A percentile compares a stretch with the other conserved stretches of the same genome.
These are phyloP conservation scores for Herpetomonas samuelpessoai DNA, from an alignment of 208 protist genomes.

Conservation along the genomic window DNA sequence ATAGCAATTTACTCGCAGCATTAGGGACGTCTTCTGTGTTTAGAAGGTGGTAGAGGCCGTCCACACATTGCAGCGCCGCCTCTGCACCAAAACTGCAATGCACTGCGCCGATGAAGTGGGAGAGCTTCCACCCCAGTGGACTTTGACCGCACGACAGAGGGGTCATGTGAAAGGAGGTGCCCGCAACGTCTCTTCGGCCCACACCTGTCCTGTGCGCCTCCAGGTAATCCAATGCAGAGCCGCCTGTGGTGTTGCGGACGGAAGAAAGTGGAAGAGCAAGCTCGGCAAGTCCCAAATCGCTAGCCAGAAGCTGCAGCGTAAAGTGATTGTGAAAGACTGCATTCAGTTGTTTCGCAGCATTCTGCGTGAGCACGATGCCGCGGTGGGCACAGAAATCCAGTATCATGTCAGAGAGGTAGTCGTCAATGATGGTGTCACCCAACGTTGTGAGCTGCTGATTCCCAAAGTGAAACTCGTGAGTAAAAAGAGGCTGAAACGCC, in stretches of 20 bases:
- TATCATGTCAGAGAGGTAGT: constrained; percentile 52
- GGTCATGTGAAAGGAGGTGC: constrained; percentile 66
- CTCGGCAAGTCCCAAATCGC: constrained; percentile 62
- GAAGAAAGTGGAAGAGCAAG: constrained; percentile 34
- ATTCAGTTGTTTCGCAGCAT: constrained; percentile 50
- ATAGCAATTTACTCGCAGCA: constrained; percentile 36
- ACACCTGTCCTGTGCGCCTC: constrained; percentile 31
- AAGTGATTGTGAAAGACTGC: constrained; percentile 85
- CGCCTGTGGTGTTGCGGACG: not conserved
- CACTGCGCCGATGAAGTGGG: constrained; percentile 77
- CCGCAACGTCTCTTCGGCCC: constrained; percentile 38
- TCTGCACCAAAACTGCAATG: constrained; percentile 40
- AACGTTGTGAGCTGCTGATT: constrained; percentile 76
- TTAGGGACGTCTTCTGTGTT: constrained; percentile 27
- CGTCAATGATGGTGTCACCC: constrained; percentile 66
- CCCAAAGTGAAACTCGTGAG: constrained; percentile 53
- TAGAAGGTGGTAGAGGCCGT: constrained; percentile 32
- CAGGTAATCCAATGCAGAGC: constrained; percentile 34
- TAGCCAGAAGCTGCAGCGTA: constrained; percentile 63
- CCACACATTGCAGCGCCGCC: constrained; percentile 22
- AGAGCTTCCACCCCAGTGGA: constrained; percentile 79
- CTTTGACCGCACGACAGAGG: constrained; percentile 69
- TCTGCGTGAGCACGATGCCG: constrained; percentile 50
- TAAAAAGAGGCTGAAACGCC: constrained; percentile 19
- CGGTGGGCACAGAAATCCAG: constrained; percentile 40